phyloP scores from a whole-genome alignment of 1,139 yeast species.

The Suhomyces yuchorum region DNA sequence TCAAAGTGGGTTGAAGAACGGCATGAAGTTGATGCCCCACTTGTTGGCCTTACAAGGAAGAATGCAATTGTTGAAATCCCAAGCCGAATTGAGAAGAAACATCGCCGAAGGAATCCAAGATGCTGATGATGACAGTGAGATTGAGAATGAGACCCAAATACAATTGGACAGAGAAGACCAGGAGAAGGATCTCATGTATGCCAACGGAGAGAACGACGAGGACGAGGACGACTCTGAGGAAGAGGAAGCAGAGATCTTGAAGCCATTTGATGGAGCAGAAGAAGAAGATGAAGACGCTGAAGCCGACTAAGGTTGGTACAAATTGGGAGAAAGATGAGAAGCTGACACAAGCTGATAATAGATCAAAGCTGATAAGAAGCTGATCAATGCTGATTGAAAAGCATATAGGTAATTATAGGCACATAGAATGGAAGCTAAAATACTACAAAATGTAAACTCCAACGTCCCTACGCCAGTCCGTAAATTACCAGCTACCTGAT shows the following conservation, averaged over 20 bases:
- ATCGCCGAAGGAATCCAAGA: slow-evolving; percentile 18
- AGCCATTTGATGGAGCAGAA: slow-evolving; percentile 19
- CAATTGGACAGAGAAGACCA: slow-evolving; percentile 22
- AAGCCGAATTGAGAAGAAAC: slow-evolving; percentile 37
- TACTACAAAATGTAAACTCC: not conserved
- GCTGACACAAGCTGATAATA: too few species aligned
- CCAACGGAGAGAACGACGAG: slow-evolving; percentile 49
- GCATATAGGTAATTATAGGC: not conserved
- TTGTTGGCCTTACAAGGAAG: slow-evolving; percentile 49
- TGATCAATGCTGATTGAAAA: not conserved
- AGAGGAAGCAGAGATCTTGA: slow-evolving; percentile 9
- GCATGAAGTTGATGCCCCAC: slow-evolving; percentile 40
- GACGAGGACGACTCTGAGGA: slow-evolving; percentile 19
- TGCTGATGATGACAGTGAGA: slow-evolving; percentile 27
- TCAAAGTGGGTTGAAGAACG: slow-evolving; percentile 30
- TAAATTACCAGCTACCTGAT: too few species aligned
- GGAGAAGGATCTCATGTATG: slow-evolving; percentile 30
- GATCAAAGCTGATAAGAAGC: too few species aligned
- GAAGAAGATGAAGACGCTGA: slow-evolving; percentile 17
- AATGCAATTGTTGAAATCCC: slow-evolving; percentile 42
- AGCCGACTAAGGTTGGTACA: not conserved
- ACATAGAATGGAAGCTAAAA: not conserved
- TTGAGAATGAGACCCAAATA: slow-evolving; percentile 18
- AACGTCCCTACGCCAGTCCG: not conserved
- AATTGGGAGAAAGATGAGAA: too few species aligned